Evolutionary conservation across 2,329 filamentous ascomycete species (phyloP).

Genomic region (Aspergillaceae sp.): DNA sequence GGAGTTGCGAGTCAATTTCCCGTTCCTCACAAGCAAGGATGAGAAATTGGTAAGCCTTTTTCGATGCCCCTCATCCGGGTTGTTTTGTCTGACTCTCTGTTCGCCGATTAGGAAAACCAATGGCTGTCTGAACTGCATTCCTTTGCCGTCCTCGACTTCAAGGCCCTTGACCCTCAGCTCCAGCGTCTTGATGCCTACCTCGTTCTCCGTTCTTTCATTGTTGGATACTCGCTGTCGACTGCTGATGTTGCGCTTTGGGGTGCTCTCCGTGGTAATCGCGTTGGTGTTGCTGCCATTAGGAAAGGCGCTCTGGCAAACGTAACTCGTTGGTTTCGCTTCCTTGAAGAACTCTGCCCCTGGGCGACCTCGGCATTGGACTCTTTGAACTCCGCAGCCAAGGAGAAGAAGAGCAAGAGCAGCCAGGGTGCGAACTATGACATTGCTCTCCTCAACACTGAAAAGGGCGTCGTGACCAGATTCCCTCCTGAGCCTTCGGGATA

Average conservation of each 20-base stretch:
- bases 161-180: constrained; percentile 66
- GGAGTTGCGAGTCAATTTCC: constrained; percentile 27
- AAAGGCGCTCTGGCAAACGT: constrained; percentile 69
- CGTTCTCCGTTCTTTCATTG: constrained; percentile 74
- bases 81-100: constrained; percentile 4
- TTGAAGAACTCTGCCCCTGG: constrained; percentile 75
- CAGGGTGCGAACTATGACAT: constrained; percentile 85
- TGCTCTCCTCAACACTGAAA: constrained; percentile 71
- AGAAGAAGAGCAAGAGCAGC: constrained; percentile 62
- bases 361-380: constrained; percentile 61
- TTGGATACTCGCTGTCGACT: constrained; percentile 68
- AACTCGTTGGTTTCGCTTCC: constrained; percentile 75
- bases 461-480: constrained; percentile 86
- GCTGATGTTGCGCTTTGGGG: constrained; percentile 77
- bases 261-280: constrained; percentile 72
- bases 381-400: constrained; percentile 58
- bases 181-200: constrained; percentile 78
- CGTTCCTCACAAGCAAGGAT: constrained; percentile 30
- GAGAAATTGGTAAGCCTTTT: constrained; percentile 21
- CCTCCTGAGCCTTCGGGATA: constrained; percentile 93
- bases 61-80: not conserved
- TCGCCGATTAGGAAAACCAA: constrained; percentile 35
- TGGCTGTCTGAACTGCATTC: constrained; percentile 49
- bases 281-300: constrained; percentile 72
- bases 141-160: constrained; percentile 62